Conservation (phyloP, 345 rosid species). For the Trapa incisa region DNA sequence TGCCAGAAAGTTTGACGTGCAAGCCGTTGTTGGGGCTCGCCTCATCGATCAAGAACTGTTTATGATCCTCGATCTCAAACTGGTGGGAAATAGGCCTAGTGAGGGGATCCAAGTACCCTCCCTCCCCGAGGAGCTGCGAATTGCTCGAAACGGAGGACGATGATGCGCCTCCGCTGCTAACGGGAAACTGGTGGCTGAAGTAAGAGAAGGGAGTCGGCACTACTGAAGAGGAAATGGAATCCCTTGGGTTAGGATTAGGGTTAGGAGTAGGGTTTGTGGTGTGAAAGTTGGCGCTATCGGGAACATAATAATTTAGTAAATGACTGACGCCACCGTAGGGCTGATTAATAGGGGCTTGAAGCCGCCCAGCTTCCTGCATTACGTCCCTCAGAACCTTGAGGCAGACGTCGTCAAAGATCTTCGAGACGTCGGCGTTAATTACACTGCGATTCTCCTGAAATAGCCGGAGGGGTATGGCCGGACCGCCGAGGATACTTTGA, state of each 20-base stretch:
- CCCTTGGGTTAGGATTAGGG: neutral
- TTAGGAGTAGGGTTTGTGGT: neutral
- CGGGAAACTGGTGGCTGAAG: neutral
- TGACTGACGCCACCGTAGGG: neutral
- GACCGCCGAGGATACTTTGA: conserved; percentile 13
- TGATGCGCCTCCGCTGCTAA: neutral
- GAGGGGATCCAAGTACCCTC: conserved; percentile 11
- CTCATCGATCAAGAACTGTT: conserved; percentile 7
- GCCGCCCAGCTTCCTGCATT: neutral
- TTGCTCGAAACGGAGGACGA: neutral
- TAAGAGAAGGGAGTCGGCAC: neutral
- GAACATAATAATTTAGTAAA: neutral
- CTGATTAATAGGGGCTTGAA: neutral
- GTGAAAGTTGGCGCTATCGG: neutral
- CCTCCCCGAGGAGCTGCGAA: neutral
- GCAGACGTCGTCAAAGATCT: conserved; percentile 28
- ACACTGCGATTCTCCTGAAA: conserved; percentile 22
- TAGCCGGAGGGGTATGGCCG: conserved; percentile 16
- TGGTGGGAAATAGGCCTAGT: neutral
- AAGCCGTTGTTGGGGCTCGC: neutral
- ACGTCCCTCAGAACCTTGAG: conserved; percentile 41
- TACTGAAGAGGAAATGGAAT: neutral
- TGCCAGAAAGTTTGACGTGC: neutral
- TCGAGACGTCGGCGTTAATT: conserved; percentile 16
- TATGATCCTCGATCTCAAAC: neutral